These are phyloP conservation scores for Fusarium sp. DNA, from an alignment of 2,329 filamentous ascomycete genomes.

Conservation along the genomic window DNA sequence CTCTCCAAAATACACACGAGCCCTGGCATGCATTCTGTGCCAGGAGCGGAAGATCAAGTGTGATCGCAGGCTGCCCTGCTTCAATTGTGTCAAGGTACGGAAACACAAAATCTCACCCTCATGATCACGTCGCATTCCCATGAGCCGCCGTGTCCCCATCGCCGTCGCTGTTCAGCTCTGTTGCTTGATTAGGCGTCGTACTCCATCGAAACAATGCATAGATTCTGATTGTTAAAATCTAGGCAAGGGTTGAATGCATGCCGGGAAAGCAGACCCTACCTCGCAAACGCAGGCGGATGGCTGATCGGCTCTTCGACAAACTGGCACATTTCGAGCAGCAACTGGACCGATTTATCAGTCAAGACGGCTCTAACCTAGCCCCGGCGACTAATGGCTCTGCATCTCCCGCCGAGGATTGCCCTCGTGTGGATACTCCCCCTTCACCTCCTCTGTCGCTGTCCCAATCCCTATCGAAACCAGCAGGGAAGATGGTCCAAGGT, in stretches of 20 bases:
- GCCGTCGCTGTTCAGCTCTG: not conserved
- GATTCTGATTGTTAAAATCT: not conserved
- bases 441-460: not conserved
- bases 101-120: not conserved
- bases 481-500: not conserved
- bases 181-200: not conserved
- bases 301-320: not conserved
- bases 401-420: not conserved
- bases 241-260: not conserved
- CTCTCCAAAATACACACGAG: not conserved
- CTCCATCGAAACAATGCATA: not conserved
- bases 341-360: not conserved
- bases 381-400: not conserved
- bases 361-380: not conserved
- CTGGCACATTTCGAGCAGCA: not conserved
- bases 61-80: not conserved
- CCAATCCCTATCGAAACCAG: not conserved
- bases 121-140: not conserved
- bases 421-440: not conserved
- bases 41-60: not conserved
- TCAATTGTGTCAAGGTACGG: not conserved
- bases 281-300: not conserved
- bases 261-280: not conserved
- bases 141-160: not conserved
- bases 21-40: not conserved